These are phyloP conservation scores for Cytospora piceicola DNA, from an alignment of 2,329 filamentous ascomycete species.

Conservation along the genomic window DNA sequence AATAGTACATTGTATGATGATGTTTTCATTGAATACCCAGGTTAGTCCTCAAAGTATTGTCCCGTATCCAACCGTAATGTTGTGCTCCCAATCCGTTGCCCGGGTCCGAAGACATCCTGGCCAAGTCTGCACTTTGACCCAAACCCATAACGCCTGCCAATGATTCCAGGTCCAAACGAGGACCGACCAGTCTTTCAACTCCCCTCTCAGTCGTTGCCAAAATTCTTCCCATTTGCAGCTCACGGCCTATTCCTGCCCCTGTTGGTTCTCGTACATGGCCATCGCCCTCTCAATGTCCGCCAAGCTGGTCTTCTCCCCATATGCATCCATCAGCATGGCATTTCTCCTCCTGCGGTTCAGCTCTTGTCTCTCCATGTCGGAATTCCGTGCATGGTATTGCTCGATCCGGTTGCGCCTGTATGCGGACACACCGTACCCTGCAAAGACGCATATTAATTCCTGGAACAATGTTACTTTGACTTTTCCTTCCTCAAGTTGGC, in stretches of 20 bases:
- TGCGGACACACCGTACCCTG: constrained; percentile 29
- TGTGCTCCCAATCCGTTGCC: neutral
- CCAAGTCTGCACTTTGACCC: neutral
- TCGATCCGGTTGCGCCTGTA: constrained; percentile 26
- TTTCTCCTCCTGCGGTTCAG: constrained; percentile 39
- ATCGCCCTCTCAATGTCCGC: constrained; percentile 54
- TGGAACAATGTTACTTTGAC: constrained; percentile 25
- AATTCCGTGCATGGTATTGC: constrained; percentile 14
- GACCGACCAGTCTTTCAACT: neutral
- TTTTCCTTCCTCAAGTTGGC: neutral
- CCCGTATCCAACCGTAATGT: neutral
- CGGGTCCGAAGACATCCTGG: neutral
- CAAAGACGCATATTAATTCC: constrained; percentile 28
- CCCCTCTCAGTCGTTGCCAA: neutral
- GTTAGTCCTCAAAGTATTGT: neutral
- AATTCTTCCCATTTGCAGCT: neutral
- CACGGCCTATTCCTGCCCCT: constrained; percentile 4
- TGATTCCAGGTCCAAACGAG: constrained; percentile 1
- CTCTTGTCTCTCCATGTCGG: constrained; percentile 19
- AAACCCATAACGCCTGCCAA: constrained; percentile 10
- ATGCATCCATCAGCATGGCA: constrained; percentile 52
- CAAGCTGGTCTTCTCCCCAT: constrained; percentile 54
- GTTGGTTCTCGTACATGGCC: constrained; percentile 47
- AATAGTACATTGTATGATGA: no score
- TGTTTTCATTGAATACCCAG: neutral